phyloP scores from a whole-genome alignment of 2,329 filamentous ascomycete species.

The Pyrenochaeta sp. region DNA sequence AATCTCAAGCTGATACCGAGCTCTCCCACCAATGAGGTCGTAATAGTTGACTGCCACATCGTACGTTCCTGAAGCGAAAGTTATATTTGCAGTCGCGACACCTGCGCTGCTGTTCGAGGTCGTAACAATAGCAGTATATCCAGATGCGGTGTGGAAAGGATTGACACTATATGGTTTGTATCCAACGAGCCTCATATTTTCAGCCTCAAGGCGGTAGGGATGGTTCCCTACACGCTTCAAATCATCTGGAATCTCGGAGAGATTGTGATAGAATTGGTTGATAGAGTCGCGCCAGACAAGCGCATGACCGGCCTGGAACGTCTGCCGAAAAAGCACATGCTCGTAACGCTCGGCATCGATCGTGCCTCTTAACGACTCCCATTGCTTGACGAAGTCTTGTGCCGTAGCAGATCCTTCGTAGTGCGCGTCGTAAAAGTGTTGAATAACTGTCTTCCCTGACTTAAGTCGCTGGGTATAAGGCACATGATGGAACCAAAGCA shows the following conservation, averaged over 20 bases:
- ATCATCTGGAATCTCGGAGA: conserved; percentile 68
- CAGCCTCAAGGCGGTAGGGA: conserved; percentile 73
- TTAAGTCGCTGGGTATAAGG: conserved; percentile 70
- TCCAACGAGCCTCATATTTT: conserved; percentile 68
- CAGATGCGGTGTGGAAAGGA: conserved; percentile 69
- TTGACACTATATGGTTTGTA: conserved; percentile 64
- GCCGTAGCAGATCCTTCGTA: conserved; percentile 68
- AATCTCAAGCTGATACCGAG: conserved; percentile 64
- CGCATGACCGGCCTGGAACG: conserved; percentile 73
- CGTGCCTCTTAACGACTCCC: conserved; percentile 63
- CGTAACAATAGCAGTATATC: conserved; percentile 64
- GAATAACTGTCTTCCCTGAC: conserved; percentile 72
- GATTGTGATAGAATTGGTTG: conserved; percentile 69
- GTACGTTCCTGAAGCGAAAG: conserved; percentile 64
- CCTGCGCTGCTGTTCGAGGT: conserved; percentile 61
- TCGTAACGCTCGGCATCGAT: conserved; percentile 69
- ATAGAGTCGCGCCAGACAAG: conserved; percentile 76
- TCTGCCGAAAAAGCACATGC: conserved; percentile 66
- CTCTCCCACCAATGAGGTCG: conserved; percentile 66
- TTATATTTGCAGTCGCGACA: conserved; percentile 58
- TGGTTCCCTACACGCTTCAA: conserved; percentile 66
- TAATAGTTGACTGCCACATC: conserved; percentile 73
- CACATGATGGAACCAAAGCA: conserved; percentile 80
- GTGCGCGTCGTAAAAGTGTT: conserved; percentile 72
- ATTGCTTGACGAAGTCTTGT: conserved; percentile 64